Evolutionary conservation across 1,139 yeast genomes (phyloP), one percentile per base, ranked within the genome.

Genomic region (Kodamaea anthophila): DNA sequence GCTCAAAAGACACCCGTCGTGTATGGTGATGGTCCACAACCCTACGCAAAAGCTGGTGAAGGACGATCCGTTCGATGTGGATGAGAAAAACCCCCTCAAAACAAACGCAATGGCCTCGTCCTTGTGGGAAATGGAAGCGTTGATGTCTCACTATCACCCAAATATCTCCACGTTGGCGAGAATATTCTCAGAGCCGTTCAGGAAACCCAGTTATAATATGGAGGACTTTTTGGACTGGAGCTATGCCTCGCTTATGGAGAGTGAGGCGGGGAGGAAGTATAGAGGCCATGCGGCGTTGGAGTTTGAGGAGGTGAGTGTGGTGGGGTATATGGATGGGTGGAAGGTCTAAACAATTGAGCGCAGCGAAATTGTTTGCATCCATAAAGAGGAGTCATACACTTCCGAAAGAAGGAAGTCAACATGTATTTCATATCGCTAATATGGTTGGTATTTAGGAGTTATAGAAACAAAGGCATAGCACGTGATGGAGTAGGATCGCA

Each of bases 221-320:
- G 98, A 91, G 51, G 98, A 91, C 54, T 91, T 91, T 60, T 61
- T 91, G 49, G 96, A 88, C 54, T 91, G 96, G 86, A 78, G 81
- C 34, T 91, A 88, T 50, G 64, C 68, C 33, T 70, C 87, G 8
- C 66, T 91, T 38, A 55, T 87, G 44, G 82, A 77, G 15, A 78
- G 86, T 40, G 98, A 91, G 53, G 60, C 70, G 36, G 66, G 67
- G 13, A 80, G 94, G 55, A 78, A 60, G 40, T 67, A 84, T 47
- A 81, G 77, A 49, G 69, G 74, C 4, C 70, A 74, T 42, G 84
- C 94, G 4, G 86, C 94, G 0, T 57, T 87, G 30, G 97, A 91
- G 51, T 83, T 70, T 48, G 96, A 86, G 41, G 61, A 58, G 32
- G 41, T 4, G 47, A 75, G 19, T 66, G 74, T 30, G 56, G 39